phyloP scores from a whole-genome alignment of 352 stramenopile genomes.

The Globisporangium heterothallicum region DNA sequence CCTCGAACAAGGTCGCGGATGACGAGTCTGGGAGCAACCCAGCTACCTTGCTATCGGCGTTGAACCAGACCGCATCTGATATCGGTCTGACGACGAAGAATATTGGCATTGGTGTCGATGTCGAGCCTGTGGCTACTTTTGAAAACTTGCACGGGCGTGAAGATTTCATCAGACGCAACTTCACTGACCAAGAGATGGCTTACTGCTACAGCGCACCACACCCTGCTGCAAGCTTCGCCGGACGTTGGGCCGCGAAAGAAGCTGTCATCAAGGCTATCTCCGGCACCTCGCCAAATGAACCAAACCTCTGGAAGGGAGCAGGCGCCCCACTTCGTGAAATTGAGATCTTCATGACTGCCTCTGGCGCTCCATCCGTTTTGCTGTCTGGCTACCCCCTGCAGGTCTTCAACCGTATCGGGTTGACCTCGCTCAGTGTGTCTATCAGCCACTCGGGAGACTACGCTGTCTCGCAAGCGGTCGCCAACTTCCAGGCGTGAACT shows the following conservation, averaged over 20 bases:
- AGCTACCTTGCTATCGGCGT: slow-evolving; percentile 44
- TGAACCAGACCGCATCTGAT: slow-evolving; percentile 44
- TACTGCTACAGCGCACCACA: slow-evolving; percentile 81
- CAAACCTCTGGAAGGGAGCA: slow-evolving; percentile 70
- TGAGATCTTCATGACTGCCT: slow-evolving; percentile 79
- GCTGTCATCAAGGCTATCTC: slow-evolving; percentile 90
- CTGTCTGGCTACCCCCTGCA: slow-evolving; percentile 72
- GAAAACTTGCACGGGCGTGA: slow-evolving; percentile 71
- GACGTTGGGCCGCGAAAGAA: slow-evolving; percentile 86
- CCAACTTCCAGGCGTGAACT: slow-evolving; percentile 42
- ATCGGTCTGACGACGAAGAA: slow-evolving; percentile 39
- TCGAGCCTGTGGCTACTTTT: slow-evolving; percentile 82
- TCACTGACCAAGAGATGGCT: slow-evolving; percentile 80
- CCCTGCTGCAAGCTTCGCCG: slow-evolving; percentile 81
- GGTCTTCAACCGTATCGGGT: slow-evolving; percentile 70
- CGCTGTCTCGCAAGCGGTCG: slow-evolving; percentile 79
- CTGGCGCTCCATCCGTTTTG: slow-evolving; percentile 67
- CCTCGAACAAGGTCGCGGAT: background rate
- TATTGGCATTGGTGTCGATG: slow-evolving; percentile 75
- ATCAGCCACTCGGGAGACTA: slow-evolving; percentile 89
- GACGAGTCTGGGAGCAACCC: slow-evolving; percentile 18
- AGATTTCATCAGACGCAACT: slow-evolving; percentile 85
- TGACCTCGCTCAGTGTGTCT: slow-evolving; percentile 76
- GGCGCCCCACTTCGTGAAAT: slow-evolving; percentile 78
- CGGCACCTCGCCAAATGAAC: slow-evolving; percentile 51